Percentiles rank a stretch among this genome's conserved stretches.
Evolutionary conservation across 2,329 filamentous ascomycete species (phyloP).

Genomic region (Fusarium compactum): DNA sequence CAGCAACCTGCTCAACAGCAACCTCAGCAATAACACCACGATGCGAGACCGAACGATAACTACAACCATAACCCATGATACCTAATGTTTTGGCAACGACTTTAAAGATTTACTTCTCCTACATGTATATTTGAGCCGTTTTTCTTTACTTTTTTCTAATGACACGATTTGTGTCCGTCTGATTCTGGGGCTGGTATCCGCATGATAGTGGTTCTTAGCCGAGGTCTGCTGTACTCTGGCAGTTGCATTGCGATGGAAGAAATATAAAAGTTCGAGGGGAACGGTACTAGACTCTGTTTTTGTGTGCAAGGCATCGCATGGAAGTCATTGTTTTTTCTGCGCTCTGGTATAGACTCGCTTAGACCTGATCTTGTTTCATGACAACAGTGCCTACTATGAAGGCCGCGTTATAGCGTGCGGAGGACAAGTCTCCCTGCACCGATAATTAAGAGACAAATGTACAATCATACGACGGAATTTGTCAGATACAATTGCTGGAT

Average conservation of each 20-base stretch:
- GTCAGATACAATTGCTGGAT: background rate
- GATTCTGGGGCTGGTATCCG: constrained; percentile 42
- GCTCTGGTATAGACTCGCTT: constrained; percentile 38
- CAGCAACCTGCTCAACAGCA: constrained; percentile 37
- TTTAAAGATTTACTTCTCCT: constrained; percentile 46
- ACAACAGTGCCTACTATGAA: constrained; percentile 1
- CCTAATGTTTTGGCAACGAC: constrained; percentile 44
- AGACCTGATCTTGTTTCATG: constrained; percentile 22
- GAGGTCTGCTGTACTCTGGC: constrained; percentile 14
- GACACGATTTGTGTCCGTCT: constrained; percentile 33
- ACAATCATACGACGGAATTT: background rate
- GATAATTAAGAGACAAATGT: background rate
- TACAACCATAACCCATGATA: constrained; percentile 35
- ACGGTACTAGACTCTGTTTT: constrained; percentile 35
- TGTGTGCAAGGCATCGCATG: constrained; percentile 20
- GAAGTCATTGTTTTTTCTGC: constrained; percentile 21
- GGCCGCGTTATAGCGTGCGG: background rate
- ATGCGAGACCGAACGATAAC: constrained; percentile 16
- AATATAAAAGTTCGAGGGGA: constrained; percentile 38
- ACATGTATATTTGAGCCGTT: constrained; percentile 46
- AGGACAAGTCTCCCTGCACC: constrained; percentile 7
- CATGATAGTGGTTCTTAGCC: constrained; percentile 29
- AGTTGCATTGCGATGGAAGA: constrained; percentile 39
- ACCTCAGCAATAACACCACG: constrained; percentile 37
- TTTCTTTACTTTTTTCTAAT: constrained; percentile 47